Evolutionary conservation across 352 stramenopile genomes (phyloP), one percentile per base, ranked within the genome.

Genomic region (Saprolegnia parasitica): DNA sequence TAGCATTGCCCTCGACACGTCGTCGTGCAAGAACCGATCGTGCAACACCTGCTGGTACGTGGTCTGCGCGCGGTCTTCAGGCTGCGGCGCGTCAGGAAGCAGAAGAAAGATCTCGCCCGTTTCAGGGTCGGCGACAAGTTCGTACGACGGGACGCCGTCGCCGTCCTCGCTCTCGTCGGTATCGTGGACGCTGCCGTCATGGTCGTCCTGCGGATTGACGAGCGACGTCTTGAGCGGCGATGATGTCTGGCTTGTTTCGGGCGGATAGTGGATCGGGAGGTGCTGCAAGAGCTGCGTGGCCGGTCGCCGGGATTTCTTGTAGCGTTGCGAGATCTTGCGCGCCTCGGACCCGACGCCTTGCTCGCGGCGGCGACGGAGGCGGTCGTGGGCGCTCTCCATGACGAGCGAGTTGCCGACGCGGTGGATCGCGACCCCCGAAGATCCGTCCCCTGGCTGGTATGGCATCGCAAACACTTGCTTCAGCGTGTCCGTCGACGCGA

Each of bases 401-500:
- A 70, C 63, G 29, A 70, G 54, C 11, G 23, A 18, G n/a, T 39
- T 26, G 13, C 63, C 63, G n/a, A 70, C 49, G 15, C 63, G 63
- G 29, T 70, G 63, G 37, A 70, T 57, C 13, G 63, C 63, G 29
- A 70, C 37, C 21, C 46, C 23, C 21, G 13, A 39, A 16, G 63
- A 39, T 11, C 20, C 46, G 20, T 13, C 10, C n/a, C 9, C 52
- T 2, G 63, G 4, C 5, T 58, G 47, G 39, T 70, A 70, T n/a
- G 63, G 46, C 63, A 70, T 70, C 6, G 23, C 26, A 56, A 70
- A 70, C 5, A 70, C 49, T 47, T 70, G 63, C 50, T 70, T 70
- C 32, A 70, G 62, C 9, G 63, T 24, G 32, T 70, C 63, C 5
- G 47, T 57, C 29, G 63, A 70, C 21, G 63, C 20, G n/a, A 70